These are phyloP conservation scores for Tetraselmis striata DNA, from an alignment of 139 green algal genomes.

Conservation along the genomic window DNA sequence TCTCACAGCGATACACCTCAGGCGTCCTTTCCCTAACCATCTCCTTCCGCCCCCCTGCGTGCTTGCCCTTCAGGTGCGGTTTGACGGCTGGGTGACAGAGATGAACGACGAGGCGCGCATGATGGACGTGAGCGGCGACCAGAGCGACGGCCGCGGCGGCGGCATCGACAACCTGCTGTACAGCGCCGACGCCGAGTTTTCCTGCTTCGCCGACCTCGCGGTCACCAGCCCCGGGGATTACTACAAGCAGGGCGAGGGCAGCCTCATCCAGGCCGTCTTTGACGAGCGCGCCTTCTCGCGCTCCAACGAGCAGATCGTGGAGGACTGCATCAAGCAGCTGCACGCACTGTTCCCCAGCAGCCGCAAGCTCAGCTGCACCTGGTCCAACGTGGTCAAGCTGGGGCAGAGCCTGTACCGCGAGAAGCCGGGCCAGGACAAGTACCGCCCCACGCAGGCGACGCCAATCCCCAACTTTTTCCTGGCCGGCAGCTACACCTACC, in stretches of 20 bases:
- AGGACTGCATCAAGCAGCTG: slow-evolving; percentile 74
- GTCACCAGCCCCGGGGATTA: slow-evolving; percentile 87
- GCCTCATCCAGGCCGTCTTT: slow-evolving; percentile 54
- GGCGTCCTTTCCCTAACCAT: too few species aligned
- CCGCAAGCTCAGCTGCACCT: slow-evolving; percentile 57
- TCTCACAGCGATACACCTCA: too few species aligned
- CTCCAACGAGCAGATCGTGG: slow-evolving; percentile 83
- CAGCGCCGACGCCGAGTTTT: slow-evolving; percentile 84
- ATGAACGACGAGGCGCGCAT: slow-evolving; percentile 51
- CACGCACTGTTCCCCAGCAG: slow-evolving; percentile 79
- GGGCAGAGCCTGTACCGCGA: slow-evolving; percentile 87
- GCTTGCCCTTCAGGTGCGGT: slow-evolving; percentile 34
- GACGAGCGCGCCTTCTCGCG: background rate
- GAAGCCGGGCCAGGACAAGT: slow-evolving; percentile 80
- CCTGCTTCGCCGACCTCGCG: slow-evolving; percentile 94
- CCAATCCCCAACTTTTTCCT: slow-evolving; percentile 93
- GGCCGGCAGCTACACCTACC: slow-evolving; percentile 88
- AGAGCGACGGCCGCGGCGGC: slow-evolving; percentile 3
- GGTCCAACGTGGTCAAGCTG: slow-evolving; percentile 92
- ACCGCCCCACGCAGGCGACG: slow-evolving; percentile 81
- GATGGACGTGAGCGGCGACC: slow-evolving; percentile 18
- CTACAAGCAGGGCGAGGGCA: slow-evolving; percentile 82
- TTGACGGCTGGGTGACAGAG: slow-evolving; percentile 95
- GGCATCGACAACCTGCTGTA: slow-evolving; percentile 95
- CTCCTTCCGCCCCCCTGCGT: too few species aligned